Evolutionary conservation across 495 filamentous ascomycete species (phyloP).

Genomic region (Annulohypoxylon bovei): DNA sequence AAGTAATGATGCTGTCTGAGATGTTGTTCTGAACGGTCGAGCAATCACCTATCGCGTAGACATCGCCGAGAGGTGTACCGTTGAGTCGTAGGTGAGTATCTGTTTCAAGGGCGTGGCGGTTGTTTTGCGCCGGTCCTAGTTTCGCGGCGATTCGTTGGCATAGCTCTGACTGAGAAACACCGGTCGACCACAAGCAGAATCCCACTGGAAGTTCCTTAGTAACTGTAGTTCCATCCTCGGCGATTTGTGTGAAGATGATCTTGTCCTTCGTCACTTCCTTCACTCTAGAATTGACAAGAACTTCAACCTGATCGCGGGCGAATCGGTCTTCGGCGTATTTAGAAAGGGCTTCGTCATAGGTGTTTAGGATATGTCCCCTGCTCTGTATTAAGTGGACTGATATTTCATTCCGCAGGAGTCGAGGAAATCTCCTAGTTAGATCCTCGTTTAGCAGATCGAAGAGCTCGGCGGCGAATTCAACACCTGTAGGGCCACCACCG

Average conservation of each 20-base stretch:
- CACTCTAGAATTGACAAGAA: conserved; percentile 91
- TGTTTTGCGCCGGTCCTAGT: conserved; percentile 79
- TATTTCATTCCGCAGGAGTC: conserved; percentile 92
- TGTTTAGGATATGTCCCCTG: conserved; percentile 94
- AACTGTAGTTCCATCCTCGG: conserved; percentile 73
- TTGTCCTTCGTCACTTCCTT: conserved; percentile 84
- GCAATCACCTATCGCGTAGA: conserved; percentile 98
- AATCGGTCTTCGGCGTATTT: conserved; percentile 93
- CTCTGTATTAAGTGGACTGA: conserved; percentile 98
- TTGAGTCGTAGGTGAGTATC: conserved; percentile 93
- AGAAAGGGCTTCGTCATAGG: conserved; percentile 94
- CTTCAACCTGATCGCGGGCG: conserved; percentile 86
- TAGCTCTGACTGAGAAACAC: conserved; percentile 87
- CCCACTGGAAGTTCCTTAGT: conserved; percentile 95
- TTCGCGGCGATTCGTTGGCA: conserved; percentile 76
- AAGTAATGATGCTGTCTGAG: conserved; percentile 83
- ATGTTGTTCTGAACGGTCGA: conserved; percentile 96
- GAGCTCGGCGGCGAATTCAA: conserved; percentile 96
- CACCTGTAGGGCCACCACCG: conserved; percentile 95
- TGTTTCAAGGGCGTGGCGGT: conserved; percentile 92
- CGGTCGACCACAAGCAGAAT: conserved; percentile 98
- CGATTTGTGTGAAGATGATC: conserved; percentile 87
- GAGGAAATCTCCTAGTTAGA: conserved; percentile 81
- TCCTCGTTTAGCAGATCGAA: conserved; percentile 98
- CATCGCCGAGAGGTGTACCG: conserved; percentile 91